A percentile compares a stretch with the other conserved stretches of the same genome.
Evolutionary conservation across 257 asterid genomes (phyloP).

Genomic region (Solanum medicagineum): DNA sequence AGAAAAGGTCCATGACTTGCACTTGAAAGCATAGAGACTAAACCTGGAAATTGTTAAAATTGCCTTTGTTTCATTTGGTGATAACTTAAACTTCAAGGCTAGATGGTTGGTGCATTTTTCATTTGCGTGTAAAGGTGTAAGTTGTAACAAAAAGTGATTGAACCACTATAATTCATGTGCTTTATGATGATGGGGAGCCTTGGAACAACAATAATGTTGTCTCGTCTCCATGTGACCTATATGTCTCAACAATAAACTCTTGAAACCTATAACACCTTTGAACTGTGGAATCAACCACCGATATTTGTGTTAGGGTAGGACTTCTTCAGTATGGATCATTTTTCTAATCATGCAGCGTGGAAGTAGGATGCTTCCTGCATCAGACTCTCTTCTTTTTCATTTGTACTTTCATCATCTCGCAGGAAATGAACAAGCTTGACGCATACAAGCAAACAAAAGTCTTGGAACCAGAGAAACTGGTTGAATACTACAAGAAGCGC

Average conservation of each 20-base stretch:
- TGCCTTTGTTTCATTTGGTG: not conserved
- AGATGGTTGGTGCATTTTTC: not conserved
- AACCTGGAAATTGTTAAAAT: not conserved
- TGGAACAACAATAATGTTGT: not conserved
- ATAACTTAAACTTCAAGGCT: not conserved
- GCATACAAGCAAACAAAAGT: constrained; percentile 58
- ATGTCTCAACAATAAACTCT: no score
- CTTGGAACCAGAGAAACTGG: constrained; percentile 15
- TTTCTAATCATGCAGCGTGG: not conserved
- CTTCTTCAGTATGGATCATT: not conserved
- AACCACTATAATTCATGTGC: not conserved
- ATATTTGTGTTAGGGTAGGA: not conserved
- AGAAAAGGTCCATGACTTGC: not conserved
- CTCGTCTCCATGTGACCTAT: no score
- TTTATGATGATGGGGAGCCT: not conserved
- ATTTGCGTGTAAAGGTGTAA: no score
- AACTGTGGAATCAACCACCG: not conserved
- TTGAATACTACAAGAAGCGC: constrained; percentile 22
- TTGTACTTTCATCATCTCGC: not conserved
- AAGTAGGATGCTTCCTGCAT: not conserved
- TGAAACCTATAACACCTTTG: no score
- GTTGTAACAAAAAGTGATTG: no score
- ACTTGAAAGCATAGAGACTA: not conserved
- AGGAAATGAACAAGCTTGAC: constrained; percentile 47
- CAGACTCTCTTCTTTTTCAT: not conserved